Base-by-base conservation (phyloP, 768 basidiomycete species). In the Mycena rebaudengoi region DNA sequence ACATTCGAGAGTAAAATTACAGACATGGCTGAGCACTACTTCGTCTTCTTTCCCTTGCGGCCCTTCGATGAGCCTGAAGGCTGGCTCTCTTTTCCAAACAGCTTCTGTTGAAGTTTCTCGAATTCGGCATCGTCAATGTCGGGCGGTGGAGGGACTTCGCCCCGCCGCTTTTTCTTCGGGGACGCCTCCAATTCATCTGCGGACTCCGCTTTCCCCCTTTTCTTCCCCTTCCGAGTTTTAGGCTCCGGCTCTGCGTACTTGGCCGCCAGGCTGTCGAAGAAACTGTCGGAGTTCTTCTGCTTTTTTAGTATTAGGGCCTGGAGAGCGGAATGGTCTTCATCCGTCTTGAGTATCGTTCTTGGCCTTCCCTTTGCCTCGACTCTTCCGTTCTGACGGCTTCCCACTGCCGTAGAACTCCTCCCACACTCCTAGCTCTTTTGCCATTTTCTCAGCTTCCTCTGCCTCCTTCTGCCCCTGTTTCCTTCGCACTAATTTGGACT, bases 341-440 rank as follows among this genome's bases (percentile, higher is more conserved):
- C 29, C 76, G n/a, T 78, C 54, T 79, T 82, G 48, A 70, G 68
- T 66, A 58, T 78, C 71, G 48, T 69, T 72, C 72, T 86, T 87
- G 12, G 71, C 77, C 64, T 85, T 89, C 1, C 76, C 80, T 68
- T 87, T 88, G 13, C 78, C 80, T 43, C 86, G 86, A 14, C 77
- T 76, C 75, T 86, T 87, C 66, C 87, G 82, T 33, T 86, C 79
- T 7, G 87, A 85, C 2, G 82, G 75, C 76, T 90, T 92, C 4
- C 91, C 93, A 65, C 82, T 87, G 5, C 91, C 93, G 71, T 92
- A 95, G 70, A 95, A 95, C 69, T 95, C 94, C 58, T 98, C 95
- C 94, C 95, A 96, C 11, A 98, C 92, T 3, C 95, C 96, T 16
- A 98, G 77, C 65, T 94, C 93, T 68, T 88, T 93, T 6, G 96